A percentile compares a stretch with the other conserved stretches of the same genome.
Evolutionary conservation across 169 alveolate species (phyloP).

Genomic region (Eimeria maxima): DNA sequence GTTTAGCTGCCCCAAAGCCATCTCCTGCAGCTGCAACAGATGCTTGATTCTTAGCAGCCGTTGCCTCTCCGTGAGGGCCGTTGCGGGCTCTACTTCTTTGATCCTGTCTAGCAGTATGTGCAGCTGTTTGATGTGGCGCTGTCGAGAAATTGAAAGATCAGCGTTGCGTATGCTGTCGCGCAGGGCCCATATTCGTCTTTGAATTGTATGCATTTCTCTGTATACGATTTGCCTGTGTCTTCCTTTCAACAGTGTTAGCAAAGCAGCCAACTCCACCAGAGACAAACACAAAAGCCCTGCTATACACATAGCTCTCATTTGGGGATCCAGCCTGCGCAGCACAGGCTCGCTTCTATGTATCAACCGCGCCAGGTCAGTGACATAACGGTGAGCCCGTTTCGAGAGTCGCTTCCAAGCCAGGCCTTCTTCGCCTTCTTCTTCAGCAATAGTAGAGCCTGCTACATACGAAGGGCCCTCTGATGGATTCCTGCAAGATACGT

Average conservation of each 20-base stretch:
- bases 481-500: background rate
- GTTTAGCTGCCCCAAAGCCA: background rate
- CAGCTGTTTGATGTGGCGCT: background rate
- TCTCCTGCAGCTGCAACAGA: background rate
- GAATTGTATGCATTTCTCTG: background rate
- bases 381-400: background rate
- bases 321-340: background rate
- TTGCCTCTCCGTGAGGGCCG: background rate
- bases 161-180: background rate
- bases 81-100: background rate
- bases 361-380: background rate
- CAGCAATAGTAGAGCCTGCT: background rate
- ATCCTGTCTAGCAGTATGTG: background rate
- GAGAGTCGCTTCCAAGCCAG: background rate
- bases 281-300: background rate
- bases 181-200: background rate
- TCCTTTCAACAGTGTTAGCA: background rate
- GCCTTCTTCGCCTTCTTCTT: no score
- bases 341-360: background rate
- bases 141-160: background rate
- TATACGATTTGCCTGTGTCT: background rate
- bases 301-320: background rate
- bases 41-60: background rate
- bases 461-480: background rate
- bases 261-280: background rate